phyloP scores from a whole-genome alignment of 2,329 filamentous ascomycete species.

The Myotisia sp. region DNA sequence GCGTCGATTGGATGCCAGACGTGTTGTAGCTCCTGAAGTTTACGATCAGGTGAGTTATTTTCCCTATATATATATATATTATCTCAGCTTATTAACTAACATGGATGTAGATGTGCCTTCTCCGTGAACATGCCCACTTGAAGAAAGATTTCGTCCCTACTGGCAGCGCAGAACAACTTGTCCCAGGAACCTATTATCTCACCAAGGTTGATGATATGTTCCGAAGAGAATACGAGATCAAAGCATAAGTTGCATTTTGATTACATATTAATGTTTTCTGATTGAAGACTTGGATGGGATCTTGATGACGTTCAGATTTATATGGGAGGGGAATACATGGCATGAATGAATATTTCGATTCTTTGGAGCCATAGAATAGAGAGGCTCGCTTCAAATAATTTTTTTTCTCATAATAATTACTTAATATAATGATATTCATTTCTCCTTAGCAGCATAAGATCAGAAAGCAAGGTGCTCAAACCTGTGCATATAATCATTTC shows the following conservation, averaged over 20 bases:
- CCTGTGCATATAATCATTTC: too few relatives aligned
- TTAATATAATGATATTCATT: too few relatives aligned
- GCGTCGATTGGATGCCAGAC: constrained; percentile 51
- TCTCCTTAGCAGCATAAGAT: too few relatives aligned
- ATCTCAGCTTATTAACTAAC: background rate
- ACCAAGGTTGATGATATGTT: constrained; percentile 74
- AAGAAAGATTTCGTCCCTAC: constrained; percentile 63
- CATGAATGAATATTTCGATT: too few relatives aligned
- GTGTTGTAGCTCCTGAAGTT: constrained; percentile 52
- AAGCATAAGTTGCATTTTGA: constrained; percentile 41
- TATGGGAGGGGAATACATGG: too few relatives aligned
- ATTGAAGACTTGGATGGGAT: too few relatives aligned
- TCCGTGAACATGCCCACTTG: constrained; percentile 70
- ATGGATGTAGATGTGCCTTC: constrained; percentile 64
- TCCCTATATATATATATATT: background rate
- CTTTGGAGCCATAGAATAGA: too few relatives aligned
- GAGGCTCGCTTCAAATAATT: too few relatives aligned
- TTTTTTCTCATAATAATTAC: too few relatives aligned
- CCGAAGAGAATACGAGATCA: constrained; percentile 62
- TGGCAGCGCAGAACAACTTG: constrained; percentile 51
- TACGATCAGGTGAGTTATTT: constrained; percentile 54
- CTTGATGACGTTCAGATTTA: too few relatives aligned
- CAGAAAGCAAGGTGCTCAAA: too few relatives aligned
- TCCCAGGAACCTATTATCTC: constrained; percentile 60
- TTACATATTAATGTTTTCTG: too few relatives aligned